A percentile compares a stretch with the other conserved stretches of the same genome.
Conservation (phyloP, 179 eudicot species). For the Amaranthus tricolor region DNA sequence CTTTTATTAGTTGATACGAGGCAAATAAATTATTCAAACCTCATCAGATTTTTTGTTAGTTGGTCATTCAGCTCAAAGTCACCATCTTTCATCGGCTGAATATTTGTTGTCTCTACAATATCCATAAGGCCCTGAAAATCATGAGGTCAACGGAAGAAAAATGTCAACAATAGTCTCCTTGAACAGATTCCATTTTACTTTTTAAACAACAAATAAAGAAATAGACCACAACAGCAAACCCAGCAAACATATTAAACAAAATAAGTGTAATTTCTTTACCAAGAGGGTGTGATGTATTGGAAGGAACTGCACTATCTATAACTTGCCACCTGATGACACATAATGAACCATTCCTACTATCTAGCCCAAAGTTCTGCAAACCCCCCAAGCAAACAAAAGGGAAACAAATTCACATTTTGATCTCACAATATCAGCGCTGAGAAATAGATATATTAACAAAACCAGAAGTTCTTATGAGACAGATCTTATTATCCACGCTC, state of each 20-base stretch:
- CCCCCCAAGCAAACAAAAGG: too few relatives aligned
- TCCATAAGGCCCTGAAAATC: conserved; percentile 28
- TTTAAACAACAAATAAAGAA: background rate
- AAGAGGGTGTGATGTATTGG: too few relatives aligned
- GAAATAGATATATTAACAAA: too few relatives aligned
- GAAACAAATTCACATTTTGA: too few relatives aligned
- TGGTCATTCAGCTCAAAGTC: conserved; percentile 15
- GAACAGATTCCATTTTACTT: background rate
- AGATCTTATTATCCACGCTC: too few relatives aligned
- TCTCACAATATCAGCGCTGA: too few relatives aligned
- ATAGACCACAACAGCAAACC: background rate
- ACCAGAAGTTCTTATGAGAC: too few relatives aligned
- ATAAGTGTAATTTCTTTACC: conserved; percentile 1
- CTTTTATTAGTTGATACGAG: background rate
- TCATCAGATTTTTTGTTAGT: conserved; percentile 23
- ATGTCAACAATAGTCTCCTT: background rate
- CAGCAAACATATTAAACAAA: background rate
- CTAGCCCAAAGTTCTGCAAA: too few relatives aligned
- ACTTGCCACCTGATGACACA: too few relatives aligned
- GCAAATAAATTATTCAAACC: conserved; percentile 23
- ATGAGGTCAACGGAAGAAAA: background rate
- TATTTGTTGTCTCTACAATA: conserved; percentile 18
- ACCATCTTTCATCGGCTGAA: conserved; percentile 21
- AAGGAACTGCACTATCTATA: too few relatives aligned
- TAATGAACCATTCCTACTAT: too few relatives aligned